Conservation (phyloP, 192 early-diverging fungal species). For the Coemansia sp. region DNA sequence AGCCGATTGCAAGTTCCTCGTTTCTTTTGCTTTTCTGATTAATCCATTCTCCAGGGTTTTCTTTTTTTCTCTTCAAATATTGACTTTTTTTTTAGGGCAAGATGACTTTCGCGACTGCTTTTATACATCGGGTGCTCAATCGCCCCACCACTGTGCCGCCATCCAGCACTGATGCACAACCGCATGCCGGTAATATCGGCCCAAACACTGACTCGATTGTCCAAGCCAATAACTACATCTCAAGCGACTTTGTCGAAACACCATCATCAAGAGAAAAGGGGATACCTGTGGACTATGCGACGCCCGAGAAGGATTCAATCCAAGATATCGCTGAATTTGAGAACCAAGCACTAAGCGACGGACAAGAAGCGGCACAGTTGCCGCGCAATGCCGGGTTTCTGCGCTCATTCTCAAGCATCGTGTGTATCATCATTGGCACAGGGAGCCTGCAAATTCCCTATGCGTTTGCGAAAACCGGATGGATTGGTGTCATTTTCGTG, state of each 20-base stretch:
- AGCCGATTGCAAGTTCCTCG: no score
- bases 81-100: no score
- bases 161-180: background rate
- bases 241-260: constrained; percentile 26
- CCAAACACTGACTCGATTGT: constrained; percentile 3
- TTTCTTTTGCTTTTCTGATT: no score
- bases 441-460: constrained; percentile 82
- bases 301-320: constrained; percentile 23
- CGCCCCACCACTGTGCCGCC: constrained; percentile 19
- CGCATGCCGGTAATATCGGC: no score
- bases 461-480: constrained; percentile 72
- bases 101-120: constrained; percentile 12
- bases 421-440: constrained; percentile 79
- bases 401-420: constrained; percentile 62
- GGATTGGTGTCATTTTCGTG: constrained; percentile 73
- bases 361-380: constrained; percentile 4
- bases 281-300: constrained; percentile 22
- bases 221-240: constrained; percentile 9
- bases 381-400: constrained; percentile 47
- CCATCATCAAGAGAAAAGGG: constrained; percentile 28
- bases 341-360: background rate
- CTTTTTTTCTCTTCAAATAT: no score
- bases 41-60: no score
- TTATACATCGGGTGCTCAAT: constrained; percentile 36
- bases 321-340: constrained; percentile 19